Percentiles rank a stretch among this genome's conserved stretches.
These are phyloP conservation scores for Mallotus nudiflorus DNA, from an alignment of 345 rosid genomes.

Conservation along the genomic window DNA sequence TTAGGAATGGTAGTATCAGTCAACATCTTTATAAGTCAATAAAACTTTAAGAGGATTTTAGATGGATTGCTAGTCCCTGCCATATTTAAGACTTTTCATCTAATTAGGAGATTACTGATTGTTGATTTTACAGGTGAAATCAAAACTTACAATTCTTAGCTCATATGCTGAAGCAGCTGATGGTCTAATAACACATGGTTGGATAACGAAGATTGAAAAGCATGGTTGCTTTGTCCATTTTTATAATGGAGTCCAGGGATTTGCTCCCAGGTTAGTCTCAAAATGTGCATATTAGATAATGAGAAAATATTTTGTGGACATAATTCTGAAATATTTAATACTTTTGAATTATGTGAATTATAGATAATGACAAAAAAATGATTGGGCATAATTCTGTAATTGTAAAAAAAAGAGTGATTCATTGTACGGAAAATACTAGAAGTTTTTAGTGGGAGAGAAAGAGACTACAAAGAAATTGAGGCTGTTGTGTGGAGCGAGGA, in stretches of 20 bases:
- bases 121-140: constrained; percentile 70
- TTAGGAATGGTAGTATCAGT: not conserved
- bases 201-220: constrained; percentile 93
- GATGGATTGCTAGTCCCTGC: not conserved
- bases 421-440: too few relatives aligned
- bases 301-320: not conserved
- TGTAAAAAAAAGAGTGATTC: too few relatives aligned
- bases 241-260: constrained; percentile 97
- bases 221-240: constrained; percentile 95
- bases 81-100: not conserved
- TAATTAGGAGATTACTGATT: constrained; percentile 7
- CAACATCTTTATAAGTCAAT: not conserved
- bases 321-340: not conserved
- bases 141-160: constrained; percentile 77
- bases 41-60: not conserved
- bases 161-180: constrained; percentile 83
- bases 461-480: too few relatives aligned
- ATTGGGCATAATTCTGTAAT: too few relatives aligned
- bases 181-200: constrained; percentile 86
- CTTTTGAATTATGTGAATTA: not conserved
- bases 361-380: too few relatives aligned
- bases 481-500: too few relatives aligned
- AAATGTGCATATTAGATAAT: constrained; percentile 10
- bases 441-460: too few relatives aligned
- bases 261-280: constrained; percentile 69